Conservation (phyloP, 1,139 yeast species). For the Taphrina confusa region DNA sequence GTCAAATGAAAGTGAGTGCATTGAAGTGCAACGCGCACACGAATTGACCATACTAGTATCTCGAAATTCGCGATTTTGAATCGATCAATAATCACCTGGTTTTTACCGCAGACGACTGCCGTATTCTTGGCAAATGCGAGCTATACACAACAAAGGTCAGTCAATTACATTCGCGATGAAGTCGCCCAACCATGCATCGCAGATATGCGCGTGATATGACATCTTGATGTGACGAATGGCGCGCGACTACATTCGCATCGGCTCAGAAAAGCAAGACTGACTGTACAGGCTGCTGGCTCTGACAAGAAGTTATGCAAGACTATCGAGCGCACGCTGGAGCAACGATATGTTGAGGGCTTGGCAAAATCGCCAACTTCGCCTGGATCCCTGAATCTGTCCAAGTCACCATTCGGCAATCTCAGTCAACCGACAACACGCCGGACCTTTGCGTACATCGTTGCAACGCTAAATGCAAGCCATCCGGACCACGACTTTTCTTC, state of each 20-base stretch:
- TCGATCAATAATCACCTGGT: conserved; percentile 69
- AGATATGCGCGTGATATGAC: not conserved
- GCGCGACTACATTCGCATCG: not conserved
- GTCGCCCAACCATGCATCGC: no score
- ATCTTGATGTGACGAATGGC: not conserved
- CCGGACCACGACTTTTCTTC: conserved; percentile 94
- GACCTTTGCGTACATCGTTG: conserved; percentile 86
- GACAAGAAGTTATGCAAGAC: conserved; percentile 87
- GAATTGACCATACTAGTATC: conserved; percentile 8
- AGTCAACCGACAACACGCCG: conserved; percentile 79
- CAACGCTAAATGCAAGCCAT: conserved; percentile 84
- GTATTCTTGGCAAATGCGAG: conserved; percentile 90
- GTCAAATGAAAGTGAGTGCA: no score
- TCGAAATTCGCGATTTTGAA: conserved; percentile 31
- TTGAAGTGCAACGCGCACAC: no score
- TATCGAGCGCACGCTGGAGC: conserved; percentile 68
- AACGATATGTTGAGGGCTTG: conserved; percentile 28
- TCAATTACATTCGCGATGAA: no score
- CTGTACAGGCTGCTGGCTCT: conserved; percentile 64
- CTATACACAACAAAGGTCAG: conserved; percentile 75
- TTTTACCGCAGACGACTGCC: conserved; percentile 84
- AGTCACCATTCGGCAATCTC: conserved; percentile 91
- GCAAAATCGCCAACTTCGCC: conserved; percentile 31
- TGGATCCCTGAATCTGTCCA: conserved; percentile 41
- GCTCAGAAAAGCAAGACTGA: not conserved